Evolutionary conservation across 257 asterid species (phyloP), one percentile per base, ranked within the genome.

Genomic region (Striga asiatica): DNA sequence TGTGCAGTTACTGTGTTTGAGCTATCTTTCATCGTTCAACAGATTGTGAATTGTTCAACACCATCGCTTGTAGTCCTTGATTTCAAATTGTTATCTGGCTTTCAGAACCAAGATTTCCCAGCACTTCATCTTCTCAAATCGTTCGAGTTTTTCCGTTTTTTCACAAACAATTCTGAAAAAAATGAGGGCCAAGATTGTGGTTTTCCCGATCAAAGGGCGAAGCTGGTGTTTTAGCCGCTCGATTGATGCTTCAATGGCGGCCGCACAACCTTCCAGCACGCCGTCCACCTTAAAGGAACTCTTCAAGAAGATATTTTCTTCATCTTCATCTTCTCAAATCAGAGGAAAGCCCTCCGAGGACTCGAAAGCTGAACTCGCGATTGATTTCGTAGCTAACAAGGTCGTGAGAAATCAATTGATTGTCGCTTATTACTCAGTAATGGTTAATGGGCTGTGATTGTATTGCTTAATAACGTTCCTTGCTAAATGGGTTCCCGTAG

Each of bases 141-240:
- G n/a, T n/a, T 14, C n/a, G 7, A 10, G 4, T 14, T 17, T 43
- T 7, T 4, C 50, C 25, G 47, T 39, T 16, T 42, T 16, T 6
- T 1, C 8, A 5, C 20, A 4, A n/a, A 14, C 23, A 18, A 42
- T 14, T 42, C n/a, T 16, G 3, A 39, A 39, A 13, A 16, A 43
- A 43, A 83, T 88, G 99, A 88, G 84, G 76, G 88, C 88, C 28
- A 81, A 82, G 48, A 49, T 92, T 51, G 82, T 92, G 62, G 91
- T 78, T 70, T 88, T 92, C 57, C 99, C 97, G 21, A 78, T 92
- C 62, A 82, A 60, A 65, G 95, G 99, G 23, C 84, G 93, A 67
- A 92, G 79, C 53, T 92, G 99, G 99, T 87, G 89, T 51, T 92
- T 92, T 66, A 78, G 86, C 79, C 82, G 79, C 58, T 73, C 88